Conservation (phyloP, 2,329 filamentous ascomycete species). For the Alternaria sp. region DNA sequence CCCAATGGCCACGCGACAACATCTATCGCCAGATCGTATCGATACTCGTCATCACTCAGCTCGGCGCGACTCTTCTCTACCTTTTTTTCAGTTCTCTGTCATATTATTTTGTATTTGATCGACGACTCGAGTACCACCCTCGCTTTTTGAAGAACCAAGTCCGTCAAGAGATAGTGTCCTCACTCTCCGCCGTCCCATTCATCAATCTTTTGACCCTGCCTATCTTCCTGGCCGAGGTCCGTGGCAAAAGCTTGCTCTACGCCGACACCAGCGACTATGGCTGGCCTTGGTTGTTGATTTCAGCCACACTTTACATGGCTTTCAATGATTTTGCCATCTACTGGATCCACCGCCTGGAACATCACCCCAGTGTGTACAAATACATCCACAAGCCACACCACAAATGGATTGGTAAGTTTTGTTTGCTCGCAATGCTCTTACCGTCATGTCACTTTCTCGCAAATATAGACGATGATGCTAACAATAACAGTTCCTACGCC, state of each 20-base stretch:
- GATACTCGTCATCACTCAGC: slow-evolving; percentile 13
- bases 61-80: slow-evolving; percentile 13
- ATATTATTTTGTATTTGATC: slow-evolving; percentile 14
- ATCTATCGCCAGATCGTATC: slow-evolving; percentile 15
- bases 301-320: slow-evolving; percentile 11
- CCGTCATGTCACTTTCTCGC: not conserved
- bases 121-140: slow-evolving; percentile 15
- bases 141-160: slow-evolving; percentile 18
- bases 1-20: slow-evolving; percentile 19
- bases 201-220: slow-evolving; percentile 15
- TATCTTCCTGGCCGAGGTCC: slow-evolving; percentile 12
- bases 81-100: slow-evolving; percentile 16
- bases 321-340: slow-evolving; percentile 17
- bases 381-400: slow-evolving; percentile 19
- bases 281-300: slow-evolving; percentile 11
- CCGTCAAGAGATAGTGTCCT: slow-evolving; percentile 13
- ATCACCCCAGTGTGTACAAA: slow-evolving; percentile 17
- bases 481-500: slow-evolving; percentile 12
- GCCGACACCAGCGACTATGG: slow-evolving; percentile 10
- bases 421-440: not conserved
- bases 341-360: slow-evolving; percentile 18
- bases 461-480: not conserved
- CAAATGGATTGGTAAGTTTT: slow-evolving; percentile 16
- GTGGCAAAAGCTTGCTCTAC: slow-evolving; percentile 14
- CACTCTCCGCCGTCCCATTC: slow-evolving; percentile 11